Evolutionary conservation across 1,284 basidiomycete genomes (phyloP).

Genomic region (Earliella scabrosa): DNA sequence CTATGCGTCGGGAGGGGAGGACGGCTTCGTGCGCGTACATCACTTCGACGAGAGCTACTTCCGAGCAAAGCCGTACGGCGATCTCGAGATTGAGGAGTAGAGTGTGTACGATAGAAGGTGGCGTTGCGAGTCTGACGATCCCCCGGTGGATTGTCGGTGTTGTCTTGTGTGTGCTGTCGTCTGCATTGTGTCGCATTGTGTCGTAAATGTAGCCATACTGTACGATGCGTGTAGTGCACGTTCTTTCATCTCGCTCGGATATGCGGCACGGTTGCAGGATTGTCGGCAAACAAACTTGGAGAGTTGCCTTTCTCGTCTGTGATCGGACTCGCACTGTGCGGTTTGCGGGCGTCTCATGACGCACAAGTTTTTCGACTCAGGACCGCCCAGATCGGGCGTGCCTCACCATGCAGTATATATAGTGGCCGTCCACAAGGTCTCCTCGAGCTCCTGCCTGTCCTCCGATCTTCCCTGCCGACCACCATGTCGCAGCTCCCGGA

Average conservation of each 20-base stretch:
- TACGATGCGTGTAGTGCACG: conserved; percentile 20
- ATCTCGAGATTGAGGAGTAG: conserved; percentile 74
- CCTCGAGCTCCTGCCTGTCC: background rate
- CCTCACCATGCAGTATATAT: no score
- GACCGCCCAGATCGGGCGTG: background rate
- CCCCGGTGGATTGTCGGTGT: conserved; percentile 13
- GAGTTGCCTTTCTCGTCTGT: conserved; percentile 10
- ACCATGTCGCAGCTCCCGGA: conserved; percentile 1
- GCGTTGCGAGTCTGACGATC: conserved; percentile 1
- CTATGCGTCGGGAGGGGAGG: conserved; percentile 96
- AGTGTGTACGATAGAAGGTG: conserved; percentile 15
- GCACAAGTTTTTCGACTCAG: conserved; percentile 6
- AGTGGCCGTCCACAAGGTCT: no score
- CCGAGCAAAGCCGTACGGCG: conserved; percentile 88
- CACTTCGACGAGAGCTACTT: conserved; percentile 94
- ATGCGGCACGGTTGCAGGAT: background rate
- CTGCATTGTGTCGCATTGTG: conserved; percentile 5
- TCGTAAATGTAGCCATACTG: conserved; percentile 22
- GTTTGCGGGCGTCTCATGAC: background rate
- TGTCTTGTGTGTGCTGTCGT: conserved; percentile 11
- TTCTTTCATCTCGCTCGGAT: conserved; percentile 14
- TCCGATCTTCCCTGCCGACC: background rate
- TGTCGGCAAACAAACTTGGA: conserved; percentile 13
- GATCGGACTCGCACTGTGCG: conserved; percentile 2
- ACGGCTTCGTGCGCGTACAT: conserved; percentile 93